A percentile compares a stretch with the other conserved stretches of the same genome.
phyloP scores from a whole-genome alignment of 805 yeast genomes.

The Saccharomycopsis oosterbeekiorum region DNA sequence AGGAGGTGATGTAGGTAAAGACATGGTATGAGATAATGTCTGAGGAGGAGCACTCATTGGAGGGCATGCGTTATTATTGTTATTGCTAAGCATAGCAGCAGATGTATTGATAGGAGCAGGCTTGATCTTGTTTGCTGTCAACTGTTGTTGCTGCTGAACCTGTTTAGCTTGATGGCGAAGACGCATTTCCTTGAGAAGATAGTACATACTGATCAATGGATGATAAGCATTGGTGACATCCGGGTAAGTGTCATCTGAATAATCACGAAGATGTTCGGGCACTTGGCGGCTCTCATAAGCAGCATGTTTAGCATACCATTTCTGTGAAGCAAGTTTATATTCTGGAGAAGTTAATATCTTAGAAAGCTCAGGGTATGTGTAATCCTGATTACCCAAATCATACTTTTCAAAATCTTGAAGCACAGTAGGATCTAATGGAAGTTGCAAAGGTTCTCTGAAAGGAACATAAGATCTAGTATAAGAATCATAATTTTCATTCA shows the following conservation, averaged over 20 bases:
- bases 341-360: slow-evolving; percentile 50
- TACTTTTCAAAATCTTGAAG: slow-evolving; percentile 65
- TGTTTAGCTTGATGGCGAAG: slow-evolving; percentile 58
- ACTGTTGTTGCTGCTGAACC: slow-evolving; percentile 20
- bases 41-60: slow-evolving; percentile 3
- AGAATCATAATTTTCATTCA: slow-evolving; percentile 76
- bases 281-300: slow-evolving; percentile 3
- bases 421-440: slow-evolving; percentile 59
- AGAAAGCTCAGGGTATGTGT: slow-evolving; percentile 46
- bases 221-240: slow-evolving; percentile 86
- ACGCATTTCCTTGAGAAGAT: slow-evolving; percentile 74
- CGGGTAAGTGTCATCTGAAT: slow-evolving; percentile 26
- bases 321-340: slow-evolving; percentile 51
- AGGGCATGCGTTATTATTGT: background rate
- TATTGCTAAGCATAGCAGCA: background rate
- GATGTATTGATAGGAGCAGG: background rate
- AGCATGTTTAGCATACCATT: slow-evolving; percentile 48
- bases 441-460: slow-evolving; percentile 58
- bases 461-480: slow-evolving; percentile 68
- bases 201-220: slow-evolving; percentile 81
- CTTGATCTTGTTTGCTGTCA: background rate
- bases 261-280: slow-evolving; percentile 11
- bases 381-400: slow-evolving; percentile 63
- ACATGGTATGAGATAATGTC: background rate
- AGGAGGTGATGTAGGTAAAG: background rate